Evolutionary conservation across 1,139 yeast species (phyloP).

Genomic region (Torulaspora globosa): DNA sequence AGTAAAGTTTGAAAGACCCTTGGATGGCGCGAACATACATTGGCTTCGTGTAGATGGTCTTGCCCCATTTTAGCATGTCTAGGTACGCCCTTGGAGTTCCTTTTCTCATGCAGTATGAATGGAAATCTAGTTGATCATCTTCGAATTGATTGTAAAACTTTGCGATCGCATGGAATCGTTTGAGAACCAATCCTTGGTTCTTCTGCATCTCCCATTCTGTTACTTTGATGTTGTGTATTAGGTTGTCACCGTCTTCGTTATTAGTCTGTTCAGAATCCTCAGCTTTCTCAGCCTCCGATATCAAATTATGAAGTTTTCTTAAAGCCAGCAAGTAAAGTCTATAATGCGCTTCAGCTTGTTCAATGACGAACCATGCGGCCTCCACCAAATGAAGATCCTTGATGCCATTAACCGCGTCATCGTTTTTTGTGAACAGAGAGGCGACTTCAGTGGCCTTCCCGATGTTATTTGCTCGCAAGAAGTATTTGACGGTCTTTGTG

Average conservation of each 20-base stretch:
- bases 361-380: slow-evolving; percentile 83
- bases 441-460: slow-evolving; percentile 73
- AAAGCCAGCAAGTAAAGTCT: slow-evolving; percentile 40
- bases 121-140: slow-evolving; percentile 92
- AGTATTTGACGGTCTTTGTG: slow-evolving; percentile 81
- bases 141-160: slow-evolving; percentile 66
- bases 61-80: slow-evolving; percentile 78
- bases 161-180: slow-evolving; percentile 66
- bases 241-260: slow-evolving; percentile 30
- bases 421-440: slow-evolving; percentile 80
- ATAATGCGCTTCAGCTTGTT: slow-evolving; percentile 77
- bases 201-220: slow-evolving; percentile 39
- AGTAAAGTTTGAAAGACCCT: slow-evolving; percentile 61
- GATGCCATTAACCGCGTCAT: slow-evolving; percentile 71
- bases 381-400: slow-evolving; percentile 87
- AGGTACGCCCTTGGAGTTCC: slow-evolving; percentile 86
- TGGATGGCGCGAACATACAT: slow-evolving; percentile 63
- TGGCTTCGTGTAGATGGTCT: slow-evolving; percentile 62
- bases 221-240: slow-evolving; percentile 22
- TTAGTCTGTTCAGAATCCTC: slow-evolving; percentile 13
- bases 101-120: slow-evolving; percentile 82
- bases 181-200: slow-evolving; percentile 68
- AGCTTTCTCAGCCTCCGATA: slow-evolving; percentile 30
- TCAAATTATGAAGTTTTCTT: slow-evolving; percentile 35
- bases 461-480: slow-evolving; percentile 70